These are phyloP conservation scores for Kazachstania africana DNA, from an alignment of 805 yeast species.

Conservation along the genomic window DNA sequence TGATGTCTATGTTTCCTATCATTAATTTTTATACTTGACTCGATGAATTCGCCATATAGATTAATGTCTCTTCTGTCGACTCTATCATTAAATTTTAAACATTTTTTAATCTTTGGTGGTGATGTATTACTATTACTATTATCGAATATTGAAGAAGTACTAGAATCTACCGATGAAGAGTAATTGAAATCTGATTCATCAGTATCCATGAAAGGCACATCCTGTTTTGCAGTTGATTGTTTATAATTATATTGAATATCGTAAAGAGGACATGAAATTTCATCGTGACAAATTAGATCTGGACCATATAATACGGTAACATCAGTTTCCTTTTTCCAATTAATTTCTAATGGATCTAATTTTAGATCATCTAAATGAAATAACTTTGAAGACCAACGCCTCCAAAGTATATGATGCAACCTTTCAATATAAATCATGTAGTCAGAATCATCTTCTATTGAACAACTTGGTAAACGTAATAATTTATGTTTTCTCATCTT, in stretches of 20 bases:
- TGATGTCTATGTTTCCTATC: conserved; percentile 6
- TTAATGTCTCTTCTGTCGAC: conserved; percentile 21
- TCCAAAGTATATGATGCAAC: conserved; percentile 79
- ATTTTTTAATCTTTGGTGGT: conserved; percentile 2
- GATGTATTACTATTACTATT: not conserved
- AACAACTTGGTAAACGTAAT: conserved; percentile 24
- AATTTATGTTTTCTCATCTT: conserved; percentile 18
- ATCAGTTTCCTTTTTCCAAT: conserved; percentile 92
- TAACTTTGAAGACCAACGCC: conserved; percentile 86
- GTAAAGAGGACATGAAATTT: not conserved
- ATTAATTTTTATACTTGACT: conserved; percentile 14
- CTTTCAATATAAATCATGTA: conserved; percentile 30
- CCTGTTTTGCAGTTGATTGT: not conserved
- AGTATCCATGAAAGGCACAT: no score
- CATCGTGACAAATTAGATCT: conserved; percentile 12
- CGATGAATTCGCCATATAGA: conserved; percentile 10
- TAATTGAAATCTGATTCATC: conserved; percentile 1
- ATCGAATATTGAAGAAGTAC: conserved; percentile 20
- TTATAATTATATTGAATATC: not conserved
- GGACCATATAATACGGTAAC: conserved; percentile 97
- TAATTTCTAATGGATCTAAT: conserved; percentile 71
- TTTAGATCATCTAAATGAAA: conserved; percentile 43
- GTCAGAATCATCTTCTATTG: conserved; percentile 24
- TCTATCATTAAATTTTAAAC: conserved; percentile 13
- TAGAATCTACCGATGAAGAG: conserved; percentile 16